These are phyloP conservation scores for Entelexis sorbosivorans DNA, from an alignment of 1,139 yeast species.

Conservation along the genomic window DNA sequence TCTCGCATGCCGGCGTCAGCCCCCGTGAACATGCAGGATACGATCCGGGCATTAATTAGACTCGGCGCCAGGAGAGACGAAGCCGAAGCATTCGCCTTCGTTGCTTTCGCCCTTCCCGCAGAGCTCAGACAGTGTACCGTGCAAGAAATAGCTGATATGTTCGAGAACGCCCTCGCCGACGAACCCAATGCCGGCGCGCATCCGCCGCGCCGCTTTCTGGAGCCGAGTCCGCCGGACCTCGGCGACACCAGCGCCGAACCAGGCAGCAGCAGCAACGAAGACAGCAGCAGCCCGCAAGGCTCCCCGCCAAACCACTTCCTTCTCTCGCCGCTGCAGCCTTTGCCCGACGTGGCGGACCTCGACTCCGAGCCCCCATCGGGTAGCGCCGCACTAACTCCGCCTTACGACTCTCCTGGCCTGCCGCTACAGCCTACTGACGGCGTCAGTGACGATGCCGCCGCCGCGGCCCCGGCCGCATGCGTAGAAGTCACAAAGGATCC, in stretches of 20 bases:
- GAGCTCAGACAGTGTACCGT: not conserved
- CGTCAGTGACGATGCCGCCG: too few relatives aligned
- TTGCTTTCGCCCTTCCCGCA: not conserved
- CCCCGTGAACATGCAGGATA: not conserved
- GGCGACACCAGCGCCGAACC: not conserved
- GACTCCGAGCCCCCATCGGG: not conserved
- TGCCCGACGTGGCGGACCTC: not conserved
- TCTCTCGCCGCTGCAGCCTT: not conserved
- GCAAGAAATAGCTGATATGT: not conserved
- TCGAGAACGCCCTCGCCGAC: not conserved
- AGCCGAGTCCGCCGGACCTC: too few relatives aligned
- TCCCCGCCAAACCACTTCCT: not conserved
- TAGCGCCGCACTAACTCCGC: too few relatives aligned
- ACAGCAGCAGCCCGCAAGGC: too few relatives aligned
- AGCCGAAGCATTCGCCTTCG: not conserved
- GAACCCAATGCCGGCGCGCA: not conserved
- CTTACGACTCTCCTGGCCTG: too few relatives aligned
- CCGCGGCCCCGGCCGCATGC: too few relatives aligned
- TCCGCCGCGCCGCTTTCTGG: not conserved
- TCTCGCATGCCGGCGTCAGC: not conserved
- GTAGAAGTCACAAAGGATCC: too few relatives aligned
- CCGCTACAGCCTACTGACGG: too few relatives aligned
- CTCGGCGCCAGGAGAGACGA: not conserved
- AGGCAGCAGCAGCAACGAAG: not conserved
- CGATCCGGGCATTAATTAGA: not conserved